Conservation (phyloP, 2,329 filamentous ascomycete species). For the Exophiala xenobiotica region DNA sequence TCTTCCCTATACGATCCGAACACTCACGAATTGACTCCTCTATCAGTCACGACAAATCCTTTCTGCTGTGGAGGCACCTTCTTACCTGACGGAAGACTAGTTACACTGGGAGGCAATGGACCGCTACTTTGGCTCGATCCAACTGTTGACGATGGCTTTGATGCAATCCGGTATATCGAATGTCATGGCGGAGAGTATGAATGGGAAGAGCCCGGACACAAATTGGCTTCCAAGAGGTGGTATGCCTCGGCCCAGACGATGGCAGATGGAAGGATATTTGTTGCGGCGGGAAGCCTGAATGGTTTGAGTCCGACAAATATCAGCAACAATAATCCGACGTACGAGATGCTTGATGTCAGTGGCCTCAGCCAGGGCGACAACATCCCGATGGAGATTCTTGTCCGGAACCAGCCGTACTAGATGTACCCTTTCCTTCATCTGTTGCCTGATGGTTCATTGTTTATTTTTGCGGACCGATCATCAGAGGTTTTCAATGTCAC, state of each 20-base stretch:
- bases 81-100: constrained; percentile 56
- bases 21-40: constrained; percentile 39
- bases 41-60: constrained; percentile 50
- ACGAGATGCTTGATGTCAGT: constrained; percentile 55
- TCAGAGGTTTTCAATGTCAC: constrained; percentile 56
- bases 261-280: constrained; percentile 57
- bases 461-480: constrained; percentile 58
- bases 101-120: constrained; percentile 59
- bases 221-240: constrained; percentile 57
- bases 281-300: constrained; percentile 61
- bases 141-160: constrained; percentile 60
- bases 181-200: constrained; percentile 46
- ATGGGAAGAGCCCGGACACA: constrained; percentile 59
- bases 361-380: constrained; percentile 51
- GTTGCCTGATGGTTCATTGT: constrained; percentile 56
- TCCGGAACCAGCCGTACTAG: constrained; percentile 61
- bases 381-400: constrained; percentile 54
- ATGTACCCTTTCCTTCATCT: constrained; percentile 65
- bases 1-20: constrained; percentile 59
- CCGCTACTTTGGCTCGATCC: constrained; percentile 56
- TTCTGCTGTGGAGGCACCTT: constrained; percentile 63
- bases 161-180: constrained; percentile 56
- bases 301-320: constrained; percentile 55
- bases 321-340: constrained; percentile 64
- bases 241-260: constrained; percentile 62